A percentile compares a stretch with the other conserved stretches of the same genome.
Evolutionary conservation across 495 filamentous ascomycete genomes (phyloP).

Genomic region (Trichoderma gamsii): DNA sequence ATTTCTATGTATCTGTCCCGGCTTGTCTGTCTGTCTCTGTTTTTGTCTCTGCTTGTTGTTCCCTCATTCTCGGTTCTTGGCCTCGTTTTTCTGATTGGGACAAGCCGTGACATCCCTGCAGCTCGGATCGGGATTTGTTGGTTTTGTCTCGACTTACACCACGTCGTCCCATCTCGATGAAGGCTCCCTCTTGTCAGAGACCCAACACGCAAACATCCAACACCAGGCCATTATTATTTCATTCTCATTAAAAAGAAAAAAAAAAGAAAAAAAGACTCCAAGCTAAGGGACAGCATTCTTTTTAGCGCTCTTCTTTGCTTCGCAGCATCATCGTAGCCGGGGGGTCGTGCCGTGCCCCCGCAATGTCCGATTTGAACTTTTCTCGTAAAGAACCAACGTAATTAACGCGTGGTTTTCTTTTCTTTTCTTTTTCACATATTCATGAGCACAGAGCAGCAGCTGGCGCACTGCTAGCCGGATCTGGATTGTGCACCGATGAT

Average conservation of each 20-base stretch:
- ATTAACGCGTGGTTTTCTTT: too few species aligned
- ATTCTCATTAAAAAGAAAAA: neutral
- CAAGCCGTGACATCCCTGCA: neutral
- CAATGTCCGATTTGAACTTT: neutral
- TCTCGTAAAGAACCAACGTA: too few species aligned
- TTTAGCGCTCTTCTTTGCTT: too few species aligned
- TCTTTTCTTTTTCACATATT: too few species aligned
- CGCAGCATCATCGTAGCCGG: neutral
- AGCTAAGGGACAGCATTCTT: too few species aligned
- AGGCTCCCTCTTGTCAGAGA: neutral
- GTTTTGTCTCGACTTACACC: neutral
- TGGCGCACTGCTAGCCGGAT: neutral
- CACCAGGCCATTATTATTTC: neutral
- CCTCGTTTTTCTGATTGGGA: neutral
- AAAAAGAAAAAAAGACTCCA: too few species aligned
- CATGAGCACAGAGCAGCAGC: slow-evolving; percentile 1
- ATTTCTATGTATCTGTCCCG: neutral
- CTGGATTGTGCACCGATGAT: neutral
- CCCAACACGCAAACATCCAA: neutral
- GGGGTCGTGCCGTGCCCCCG: neutral
- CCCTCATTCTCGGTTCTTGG: neutral
- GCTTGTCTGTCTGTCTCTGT: neutral
- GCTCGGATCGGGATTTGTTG: neutral
- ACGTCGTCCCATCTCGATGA: slow-evolving; percentile 3
- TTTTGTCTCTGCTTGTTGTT: neutral